Conservation (phyloP, 352 stramenopile species). For the Phytophthora boehmeriae region DNA sequence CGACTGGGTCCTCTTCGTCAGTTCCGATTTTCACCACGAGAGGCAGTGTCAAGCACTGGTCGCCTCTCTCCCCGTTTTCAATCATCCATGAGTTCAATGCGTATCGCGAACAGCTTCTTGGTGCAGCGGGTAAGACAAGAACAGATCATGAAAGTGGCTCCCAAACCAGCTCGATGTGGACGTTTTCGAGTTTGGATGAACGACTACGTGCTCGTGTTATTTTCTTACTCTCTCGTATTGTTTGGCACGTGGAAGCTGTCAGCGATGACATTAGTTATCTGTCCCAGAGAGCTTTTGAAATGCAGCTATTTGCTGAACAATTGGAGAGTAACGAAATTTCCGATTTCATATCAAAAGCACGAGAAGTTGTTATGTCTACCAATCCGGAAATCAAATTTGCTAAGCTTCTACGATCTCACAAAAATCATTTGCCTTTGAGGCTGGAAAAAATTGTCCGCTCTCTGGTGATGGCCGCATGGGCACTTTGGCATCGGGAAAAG, state of each 20-base stretch:
- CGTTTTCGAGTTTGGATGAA: constrained; percentile 15
- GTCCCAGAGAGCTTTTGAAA: constrained; percentile 12
- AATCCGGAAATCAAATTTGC: constrained; percentile 3
- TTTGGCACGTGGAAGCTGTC: constrained; percentile 22
- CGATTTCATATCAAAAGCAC: constrained; percentile 10
- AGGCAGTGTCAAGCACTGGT: constrained; percentile 5
- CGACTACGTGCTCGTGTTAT: constrained; percentile 12
- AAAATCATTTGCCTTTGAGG: constrained; percentile 2
- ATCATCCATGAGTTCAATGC: constrained; percentile 1
- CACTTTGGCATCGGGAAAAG: constrained; percentile 51
- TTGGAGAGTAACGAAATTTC: constrained; percentile 5
- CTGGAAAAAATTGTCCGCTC: constrained; percentile 36
- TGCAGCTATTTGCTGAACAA: constrained; percentile 7
- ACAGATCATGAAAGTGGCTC: not conserved
- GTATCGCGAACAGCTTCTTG: constrained; percentile 6
- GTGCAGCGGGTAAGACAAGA: not conserved
- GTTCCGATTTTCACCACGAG: constrained; percentile 23
- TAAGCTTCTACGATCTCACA: not conserved
- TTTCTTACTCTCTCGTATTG: constrained; percentile 20
- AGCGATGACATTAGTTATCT: not conserved
- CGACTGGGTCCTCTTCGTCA: constrained; percentile 24
- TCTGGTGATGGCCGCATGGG: constrained; percentile 38
- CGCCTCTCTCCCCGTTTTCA: not conserved
- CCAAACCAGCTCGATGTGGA: constrained; percentile 11
- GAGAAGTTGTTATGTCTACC: not conserved